These are phyloP conservation scores for Antrodiella citrinella DNA, from an alignment of 768 basidiomycete genomes.

Conservation along the genomic window DNA sequence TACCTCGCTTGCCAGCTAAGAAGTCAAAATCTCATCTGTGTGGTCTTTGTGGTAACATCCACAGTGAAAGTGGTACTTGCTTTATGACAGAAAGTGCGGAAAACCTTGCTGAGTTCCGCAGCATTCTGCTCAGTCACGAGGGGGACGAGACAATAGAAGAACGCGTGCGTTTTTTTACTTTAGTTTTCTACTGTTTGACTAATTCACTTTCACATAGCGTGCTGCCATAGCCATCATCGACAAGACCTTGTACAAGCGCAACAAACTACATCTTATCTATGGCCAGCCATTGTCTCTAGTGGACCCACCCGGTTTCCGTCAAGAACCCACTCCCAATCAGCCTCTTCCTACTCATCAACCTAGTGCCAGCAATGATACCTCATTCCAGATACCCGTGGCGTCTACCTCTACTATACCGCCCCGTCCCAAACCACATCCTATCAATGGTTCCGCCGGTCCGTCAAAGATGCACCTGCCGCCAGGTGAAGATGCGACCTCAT, in stretches of 20 bases:
- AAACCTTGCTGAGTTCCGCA: constrained; percentile 62
- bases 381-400: no score
- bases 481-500: no score
- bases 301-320: constrained; percentile 18
- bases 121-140: constrained; percentile 55
- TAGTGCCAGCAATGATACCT: no score
- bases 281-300: constrained; percentile 60
- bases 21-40: constrained; percentile 26
- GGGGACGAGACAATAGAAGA: constrained; percentile 60
- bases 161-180: constrained; percentile 35
- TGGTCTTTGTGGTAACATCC: constrained; percentile 52
- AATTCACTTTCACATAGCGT: constrained; percentile 29
- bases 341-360: no score
- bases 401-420: background rate
- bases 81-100: constrained; percentile 57
- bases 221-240: constrained; percentile 69
- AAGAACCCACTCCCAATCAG: no score
- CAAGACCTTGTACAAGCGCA: constrained; percentile 46
- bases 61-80: constrained; percentile 46
- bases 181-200: constrained; percentile 3
- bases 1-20: background rate
- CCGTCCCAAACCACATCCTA: background rate
- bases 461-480: no score
- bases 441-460: no score
- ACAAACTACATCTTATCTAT: constrained; percentile 45